A percentile compares a stretch with the other conserved stretches of the same genome.
Evolutionary conservation across 2,329 filamentous ascomycete species (phyloP).

Genomic region (Orbilia oligospora): DNA sequence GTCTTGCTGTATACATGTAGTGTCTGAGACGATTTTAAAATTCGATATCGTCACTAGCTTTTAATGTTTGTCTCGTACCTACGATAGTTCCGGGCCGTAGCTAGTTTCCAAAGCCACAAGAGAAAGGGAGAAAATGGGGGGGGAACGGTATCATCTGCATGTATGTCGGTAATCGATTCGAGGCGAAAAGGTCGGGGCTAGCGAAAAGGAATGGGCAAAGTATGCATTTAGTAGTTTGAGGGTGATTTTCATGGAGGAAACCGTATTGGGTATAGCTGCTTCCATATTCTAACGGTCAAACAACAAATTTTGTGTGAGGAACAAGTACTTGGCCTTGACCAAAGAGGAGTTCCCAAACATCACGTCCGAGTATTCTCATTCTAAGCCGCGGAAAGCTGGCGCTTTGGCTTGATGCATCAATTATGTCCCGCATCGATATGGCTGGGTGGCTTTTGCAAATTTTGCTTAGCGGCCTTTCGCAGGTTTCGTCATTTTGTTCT

Average conservation of each 20-base stretch:
- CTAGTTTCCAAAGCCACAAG: background rate
- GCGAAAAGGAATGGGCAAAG: background rate
- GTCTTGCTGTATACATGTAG: no score
- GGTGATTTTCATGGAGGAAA: background rate
- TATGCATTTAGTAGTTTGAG: no score
- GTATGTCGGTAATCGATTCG: background rate
- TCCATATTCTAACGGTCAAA: background rate
- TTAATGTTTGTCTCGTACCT: no score
- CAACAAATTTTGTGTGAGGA: background rate
- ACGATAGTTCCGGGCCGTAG: no score
- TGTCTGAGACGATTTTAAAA: no score
- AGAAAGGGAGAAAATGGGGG: background rate
- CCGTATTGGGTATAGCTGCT: background rate
- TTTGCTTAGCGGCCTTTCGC: background rate
- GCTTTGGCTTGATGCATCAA: background rate
- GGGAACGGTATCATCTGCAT: background rate
- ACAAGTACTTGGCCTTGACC: background rate
- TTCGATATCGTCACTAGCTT: no score
- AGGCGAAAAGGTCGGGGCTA: no score
- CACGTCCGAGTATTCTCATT: background rate
- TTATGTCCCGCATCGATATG: background rate
- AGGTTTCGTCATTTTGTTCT: no score
- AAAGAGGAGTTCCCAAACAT: background rate
- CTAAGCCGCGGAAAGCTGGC: conserved; percentile 14
- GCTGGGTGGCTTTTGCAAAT: conserved; percentile 14